Base-by-base conservation (phyloP, 108 stramenopile genomes). In the Skeletonema grethae region DNA sequence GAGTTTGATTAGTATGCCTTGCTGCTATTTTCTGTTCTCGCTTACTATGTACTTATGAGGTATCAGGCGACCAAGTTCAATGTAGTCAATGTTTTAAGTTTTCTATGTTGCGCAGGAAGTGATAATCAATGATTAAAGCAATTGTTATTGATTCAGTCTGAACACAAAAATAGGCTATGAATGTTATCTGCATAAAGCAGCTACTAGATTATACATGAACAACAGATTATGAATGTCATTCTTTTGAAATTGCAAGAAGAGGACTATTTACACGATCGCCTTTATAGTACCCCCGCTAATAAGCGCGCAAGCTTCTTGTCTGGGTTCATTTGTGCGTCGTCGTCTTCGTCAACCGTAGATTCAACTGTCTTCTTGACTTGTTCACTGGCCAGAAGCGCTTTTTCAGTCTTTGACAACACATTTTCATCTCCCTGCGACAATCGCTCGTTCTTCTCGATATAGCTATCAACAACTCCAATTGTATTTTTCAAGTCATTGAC, bases 391-490 rank as follows among this genome's bases (percentile, higher is more conserved):
- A 72, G 48, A 9, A 79, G 53, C 31, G 71, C 78, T 61, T 69
- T 70, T 57, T 79, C 78, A 16, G 61, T 72, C 50, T 68, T 71
- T 7, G 67, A 68, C 38, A 79, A 68, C 8, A 43, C 78, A 57
- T 67, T 79, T n/a, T 69, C 71, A 58, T 79, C 78, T 29, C 78
- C 78, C 31, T 72, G 65, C 0, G 71, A 67, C 30, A 63, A 29
- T 32, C 71, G 22, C 25, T 79, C 53, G 36, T 63, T 68, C 57
- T 79, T 79, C 39, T 72, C 71, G 25, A 79, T 57, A 5, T 71
- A 61, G 18, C 61, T 53, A 32, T 79, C 78, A 65, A 79, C 72
- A 3, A 71, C 72, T 45, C 24, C 60, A 57, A 79, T 67, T 2
- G 78, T 72, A 35, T 79, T 67, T 57, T 58, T 67, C 59, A 79